Evolutionary conservation across 192 early-diverging fungal genomes (phyloP).

Genomic region (Chytriomyces sp.): DNA sequence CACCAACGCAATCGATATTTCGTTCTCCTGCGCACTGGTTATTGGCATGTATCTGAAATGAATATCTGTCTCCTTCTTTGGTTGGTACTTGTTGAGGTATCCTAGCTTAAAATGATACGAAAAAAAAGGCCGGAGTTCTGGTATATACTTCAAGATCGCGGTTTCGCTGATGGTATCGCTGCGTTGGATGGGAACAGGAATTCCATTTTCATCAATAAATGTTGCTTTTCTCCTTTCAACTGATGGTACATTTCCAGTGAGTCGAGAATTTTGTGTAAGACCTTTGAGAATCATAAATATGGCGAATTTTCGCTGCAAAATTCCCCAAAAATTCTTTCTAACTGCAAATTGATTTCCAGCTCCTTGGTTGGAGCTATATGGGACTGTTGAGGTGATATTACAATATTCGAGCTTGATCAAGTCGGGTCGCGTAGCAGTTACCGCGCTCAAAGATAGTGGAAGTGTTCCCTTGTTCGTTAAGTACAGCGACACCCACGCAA

Average conservation of each 20-base stretch:
- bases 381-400: constrained; percentile 51
- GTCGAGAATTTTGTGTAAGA: constrained; percentile 5
- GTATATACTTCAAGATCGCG: constrained; percentile 37
- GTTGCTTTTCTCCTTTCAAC: constrained; percentile 28
- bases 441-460: constrained; percentile 51
- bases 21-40: constrained; percentile 48
- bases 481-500: constrained; percentile 55
- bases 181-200: constrained; percentile 23
- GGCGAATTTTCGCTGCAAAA: constrained; percentile 52
- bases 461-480: constrained; percentile 62
- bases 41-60: constrained; percentile 57
- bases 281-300: constrained; percentile 50
- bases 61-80: constrained; percentile 46
- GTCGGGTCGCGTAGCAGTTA: constrained; percentile 47
- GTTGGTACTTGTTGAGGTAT: constrained; percentile 51
- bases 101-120: constrained; percentile 60
- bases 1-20: constrained; percentile 9
- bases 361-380: constrained; percentile 42
- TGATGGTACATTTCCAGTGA: background rate
- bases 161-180: constrained; percentile 17
- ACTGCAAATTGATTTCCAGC: constrained; percentile 37
- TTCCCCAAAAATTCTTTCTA: constrained; percentile 57
- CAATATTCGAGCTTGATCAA: constrained; percentile 55
- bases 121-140: constrained; percentile 55
- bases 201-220: constrained; percentile 36